A percentile compares a stretch with the other conserved stretches of the same genome.
Conservation (phyloP, 331 rosid genomes). For the Malus hybrid region DNA sequence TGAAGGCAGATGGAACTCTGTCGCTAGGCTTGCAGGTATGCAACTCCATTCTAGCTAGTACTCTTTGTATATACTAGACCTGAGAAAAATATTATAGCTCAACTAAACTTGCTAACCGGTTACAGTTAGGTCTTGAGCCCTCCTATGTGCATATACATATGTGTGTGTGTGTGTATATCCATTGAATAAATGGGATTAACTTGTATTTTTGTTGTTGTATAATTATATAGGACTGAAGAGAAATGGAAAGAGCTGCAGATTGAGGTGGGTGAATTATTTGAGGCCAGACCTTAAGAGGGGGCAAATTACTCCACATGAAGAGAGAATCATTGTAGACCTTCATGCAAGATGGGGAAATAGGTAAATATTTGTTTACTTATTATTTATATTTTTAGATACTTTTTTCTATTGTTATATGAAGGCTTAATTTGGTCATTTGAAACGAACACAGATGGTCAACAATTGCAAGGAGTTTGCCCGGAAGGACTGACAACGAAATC, state of each 20-base stretch:
- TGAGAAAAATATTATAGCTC: too few relatives aligned
- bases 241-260: constrained; percentile 92
- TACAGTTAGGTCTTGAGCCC: background rate
- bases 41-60: background rate
- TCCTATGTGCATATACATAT: background rate
- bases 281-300: constrained; percentile 96
- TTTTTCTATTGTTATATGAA: background rate
- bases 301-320: constrained; percentile 91
- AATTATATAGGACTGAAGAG: constrained; percentile 64
- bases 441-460: constrained; percentile 73
- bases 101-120: too few relatives aligned
- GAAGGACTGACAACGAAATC: constrained; percentile 93
- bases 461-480: constrained; percentile 87
- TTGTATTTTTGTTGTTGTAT: background rate
- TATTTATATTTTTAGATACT: background rate
- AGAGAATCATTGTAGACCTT: constrained; percentile 69
- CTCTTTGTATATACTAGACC: too few relatives aligned
- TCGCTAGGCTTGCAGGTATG: constrained; percentile 81
- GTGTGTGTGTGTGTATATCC: too few relatives aligned
- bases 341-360: constrained; percentile 99
- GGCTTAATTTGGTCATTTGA: background rate
- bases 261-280: constrained; percentile 96
- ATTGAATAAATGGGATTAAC: background rate
- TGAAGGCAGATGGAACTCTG: constrained; percentile 99
- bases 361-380: constrained; percentile 21